Conservation (phyloP, 192 early-diverging fungal species). For the Pecoramyces ruminantium region DNA sequence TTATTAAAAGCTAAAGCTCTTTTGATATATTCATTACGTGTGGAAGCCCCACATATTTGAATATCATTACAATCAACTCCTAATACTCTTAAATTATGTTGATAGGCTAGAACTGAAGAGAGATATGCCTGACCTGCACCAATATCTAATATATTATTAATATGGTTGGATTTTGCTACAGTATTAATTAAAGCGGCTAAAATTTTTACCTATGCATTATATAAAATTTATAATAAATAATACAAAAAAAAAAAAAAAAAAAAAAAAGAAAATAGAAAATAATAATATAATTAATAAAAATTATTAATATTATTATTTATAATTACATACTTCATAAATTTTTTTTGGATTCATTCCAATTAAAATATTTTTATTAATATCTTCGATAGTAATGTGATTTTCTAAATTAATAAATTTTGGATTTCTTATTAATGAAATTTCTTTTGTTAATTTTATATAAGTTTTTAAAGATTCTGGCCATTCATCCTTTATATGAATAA, state of each 20-base stretch:
- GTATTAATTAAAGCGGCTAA: slow-evolving; percentile 36
- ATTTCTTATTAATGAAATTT: background rate
- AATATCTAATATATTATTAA: slow-evolving; percentile 43
- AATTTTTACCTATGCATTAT: slow-evolving; percentile 13
- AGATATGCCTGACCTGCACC: slow-evolving; percentile 69
- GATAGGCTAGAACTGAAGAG: slow-evolving; percentile 42
- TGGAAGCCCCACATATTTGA: slow-evolving; percentile 56
- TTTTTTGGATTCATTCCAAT: slow-evolving; percentile 63
- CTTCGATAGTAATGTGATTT: background rate
- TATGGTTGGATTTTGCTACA: slow-evolving; percentile 18
- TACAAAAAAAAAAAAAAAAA: too few relatives aligned
- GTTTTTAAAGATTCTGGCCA: background rate
- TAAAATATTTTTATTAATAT: slow-evolving; percentile 31
- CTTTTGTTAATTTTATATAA: background rate
- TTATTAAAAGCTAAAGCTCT: slow-evolving; percentile 7
- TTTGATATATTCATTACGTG: slow-evolving; percentile 27
- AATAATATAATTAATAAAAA: too few relatives aligned
- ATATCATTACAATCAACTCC: slow-evolving; percentile 49
- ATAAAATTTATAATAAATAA: too few relatives aligned
- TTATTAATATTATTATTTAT: too few relatives aligned
- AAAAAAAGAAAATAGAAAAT: too few relatives aligned
- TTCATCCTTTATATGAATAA: background rate
- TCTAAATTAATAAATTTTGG: background rate
- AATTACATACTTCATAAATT: slow-evolving; percentile 47
- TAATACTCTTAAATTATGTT: slow-evolving; percentile 41